Conservation (phyloP, 495 filamentous ascomycete genomes). For the Trichoderma gamsii region DNA sequence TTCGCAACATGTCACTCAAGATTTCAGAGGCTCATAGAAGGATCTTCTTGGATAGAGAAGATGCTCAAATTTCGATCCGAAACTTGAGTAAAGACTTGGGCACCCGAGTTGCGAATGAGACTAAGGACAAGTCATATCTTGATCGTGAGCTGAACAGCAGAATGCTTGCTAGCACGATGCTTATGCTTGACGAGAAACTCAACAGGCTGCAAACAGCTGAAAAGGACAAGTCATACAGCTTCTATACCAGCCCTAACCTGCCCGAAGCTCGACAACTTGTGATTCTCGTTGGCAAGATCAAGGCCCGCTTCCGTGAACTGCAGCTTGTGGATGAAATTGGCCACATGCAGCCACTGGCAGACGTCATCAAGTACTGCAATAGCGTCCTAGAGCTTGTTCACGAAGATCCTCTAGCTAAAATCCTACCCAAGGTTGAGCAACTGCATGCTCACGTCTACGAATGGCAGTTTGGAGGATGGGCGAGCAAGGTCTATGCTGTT, state of each 20-base stretch:
- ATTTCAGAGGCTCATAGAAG: constrained; percentile 40
- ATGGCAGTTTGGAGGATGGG: constrained; percentile 79
- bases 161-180: constrained; percentile 58
- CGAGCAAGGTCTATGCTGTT: constrained; percentile 70
- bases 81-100: constrained; percentile 35
- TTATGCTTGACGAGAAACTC: constrained; percentile 54
- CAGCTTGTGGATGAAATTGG: constrained; percentile 52
- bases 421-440: constrained; percentile 76
- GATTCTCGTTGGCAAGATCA: constrained; percentile 55
- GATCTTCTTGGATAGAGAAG: constrained; percentile 40
- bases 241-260: constrained; percentile 78
- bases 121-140: constrained; percentile 23
- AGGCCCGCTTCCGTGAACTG: constrained; percentile 63
- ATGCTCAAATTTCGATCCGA: constrained; percentile 32
- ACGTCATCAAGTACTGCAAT: constrained; percentile 67
- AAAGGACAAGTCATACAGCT: constrained; percentile 59
- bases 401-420: constrained; percentile 77
- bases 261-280: constrained; percentile 66
- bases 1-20: constrained; percentile 41
- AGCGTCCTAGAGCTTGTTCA: constrained; percentile 68
- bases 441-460: constrained; percentile 76
- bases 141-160: constrained; percentile 36
- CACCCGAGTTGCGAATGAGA: constrained; percentile 26
- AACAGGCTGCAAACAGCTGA: constrained; percentile 42
- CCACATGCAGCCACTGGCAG: constrained; percentile 55